A percentile compares a stretch with the other conserved stretches of the same genome.
phyloP scores from a whole-genome alignment of 768 basidiomycete species.

The Gloeostereum incarnatum region DNA sequence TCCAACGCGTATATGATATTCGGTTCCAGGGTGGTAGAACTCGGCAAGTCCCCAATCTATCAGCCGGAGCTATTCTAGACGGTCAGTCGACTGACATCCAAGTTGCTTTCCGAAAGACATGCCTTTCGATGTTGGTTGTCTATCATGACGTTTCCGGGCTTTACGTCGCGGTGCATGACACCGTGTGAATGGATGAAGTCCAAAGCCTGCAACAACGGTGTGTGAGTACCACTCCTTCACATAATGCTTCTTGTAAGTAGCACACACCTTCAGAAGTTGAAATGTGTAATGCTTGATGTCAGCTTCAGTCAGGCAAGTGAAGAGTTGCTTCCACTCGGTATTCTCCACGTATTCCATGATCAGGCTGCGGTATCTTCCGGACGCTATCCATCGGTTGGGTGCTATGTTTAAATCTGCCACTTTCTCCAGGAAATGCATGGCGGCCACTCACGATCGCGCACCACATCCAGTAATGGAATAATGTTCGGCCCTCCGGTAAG shows the following conservation, averaged over 20 bases:
- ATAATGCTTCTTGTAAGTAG: neutral
- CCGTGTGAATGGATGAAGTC: slow-evolving; percentile 67
- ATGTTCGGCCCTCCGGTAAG: slow-evolving; percentile 66
- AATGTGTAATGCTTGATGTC: slow-evolving; percentile 64
- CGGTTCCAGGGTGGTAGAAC: slow-evolving; percentile 62
- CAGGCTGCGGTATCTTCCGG: slow-evolving; percentile 52
- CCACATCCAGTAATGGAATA: slow-evolving; percentile 56
- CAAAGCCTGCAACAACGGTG: too few relatives aligned
- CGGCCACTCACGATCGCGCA: slow-evolving; percentile 41
- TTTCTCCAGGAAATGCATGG: neutral
- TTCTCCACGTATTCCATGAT: slow-evolving; percentile 65
- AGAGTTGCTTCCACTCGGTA: slow-evolving; percentile 55
- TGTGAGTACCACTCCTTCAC: neutral
- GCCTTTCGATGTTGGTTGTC: slow-evolving; percentile 53
- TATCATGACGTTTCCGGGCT: slow-evolving; percentile 69
- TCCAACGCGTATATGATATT: slow-evolving; percentile 68
- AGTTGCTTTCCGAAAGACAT: slow-evolving; percentile 21
- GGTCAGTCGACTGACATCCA: neutral
- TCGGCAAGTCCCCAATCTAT: slow-evolving; percentile 77
- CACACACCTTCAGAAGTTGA: slow-evolving; percentile 45
- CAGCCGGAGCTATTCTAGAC: slow-evolving; percentile 32
- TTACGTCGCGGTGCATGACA: slow-evolving; percentile 59
- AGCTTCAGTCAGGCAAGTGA: slow-evolving; percentile 46
- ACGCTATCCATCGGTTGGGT: slow-evolving; percentile 14
- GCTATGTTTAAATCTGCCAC: neutral